Percentiles rank a stretch among this genome's conserved stretches.
Conservation (phyloP, 1,284 basidiomycete species). For the Paramarasmius palmivorus region DNA sequence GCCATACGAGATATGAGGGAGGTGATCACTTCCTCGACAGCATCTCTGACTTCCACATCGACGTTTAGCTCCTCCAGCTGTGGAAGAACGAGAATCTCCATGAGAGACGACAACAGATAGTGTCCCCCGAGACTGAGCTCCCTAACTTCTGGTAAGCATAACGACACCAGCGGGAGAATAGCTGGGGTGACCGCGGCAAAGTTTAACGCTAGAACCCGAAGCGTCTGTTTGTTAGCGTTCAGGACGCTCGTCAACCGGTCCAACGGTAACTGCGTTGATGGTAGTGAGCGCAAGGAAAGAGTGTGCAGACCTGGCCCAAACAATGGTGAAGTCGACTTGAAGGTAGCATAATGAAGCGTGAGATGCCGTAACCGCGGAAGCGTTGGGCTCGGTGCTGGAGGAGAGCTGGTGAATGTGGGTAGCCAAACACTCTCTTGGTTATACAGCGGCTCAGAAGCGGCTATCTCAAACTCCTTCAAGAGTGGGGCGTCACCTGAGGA, state of each 20-base stretch:
- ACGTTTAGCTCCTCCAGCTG: conserved; percentile 53
- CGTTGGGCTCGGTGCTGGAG: conserved; percentile 26
- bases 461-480: conserved; percentile 73
- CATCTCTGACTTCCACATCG: conserved; percentile 67
- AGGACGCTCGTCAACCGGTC: conserved; percentile 68
- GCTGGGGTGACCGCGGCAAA: conserved; percentile 58
- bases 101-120: conserved; percentile 57
- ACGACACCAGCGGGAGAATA: conserved; percentile 57
- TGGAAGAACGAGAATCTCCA: conserved; percentile 63
- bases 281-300: conserved; percentile 64
- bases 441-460: conserved; percentile 62
- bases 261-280: conserved; percentile 57
- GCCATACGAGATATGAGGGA: conserved; percentile 49
- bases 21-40: conserved; percentile 65
- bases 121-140: conserved; percentile 64
- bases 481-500: conserved; percentile 65
- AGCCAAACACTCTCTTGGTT: conserved; percentile 71
- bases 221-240: conserved; percentile 47
- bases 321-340: conserved; percentile 73
- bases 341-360: conserved; percentile 68
- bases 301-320: conserved; percentile 54
- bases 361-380: conserved; percentile 47
- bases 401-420: conserved; percentile 46
- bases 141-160: conserved; percentile 51
- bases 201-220: conserved; percentile 58